Base-by-base conservation (phyloP, 345 rosid species). In the Erodium maritimum region DNA sequence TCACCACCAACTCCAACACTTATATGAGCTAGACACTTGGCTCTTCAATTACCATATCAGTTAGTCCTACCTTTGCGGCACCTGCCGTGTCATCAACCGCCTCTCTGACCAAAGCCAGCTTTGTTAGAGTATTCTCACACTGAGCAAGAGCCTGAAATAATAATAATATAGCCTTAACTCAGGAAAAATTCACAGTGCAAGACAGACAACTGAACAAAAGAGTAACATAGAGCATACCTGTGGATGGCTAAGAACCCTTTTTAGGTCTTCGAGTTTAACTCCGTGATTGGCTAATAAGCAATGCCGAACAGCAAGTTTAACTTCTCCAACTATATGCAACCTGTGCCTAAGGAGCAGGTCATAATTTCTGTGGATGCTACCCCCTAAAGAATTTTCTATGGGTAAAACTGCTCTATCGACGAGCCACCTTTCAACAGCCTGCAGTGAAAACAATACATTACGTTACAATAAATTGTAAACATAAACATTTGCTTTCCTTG, bases 321-420 rank as follows among this genome's bases (percentile, higher is more conserved):
- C 95, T 73, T 93, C 99, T 57, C 99, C 99, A 12, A 93, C 97
- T 60, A 93, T 93, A 69, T 93, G 97, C 77, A 93, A 77, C 67
- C 80, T 79, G 70, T 93, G 99, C 29, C 95, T 82, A 50, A 93
- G 86, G 67, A 93, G 75, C 46, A 93, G 95, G 67, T 93, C 97
- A 60, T 87, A 91, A 72, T 91, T 91, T 78, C 97, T 75, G 67
- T 93, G 99, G 67, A 93, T 93, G 78, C 99, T 93, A 64, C 99
- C 99, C 59, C 97, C 99, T 64, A 93, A 71, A 54, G 99, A 89
- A 77, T 93, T 93, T 80, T 93, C 99, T 53, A 93, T 86, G 0
- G 99, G 99, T 60, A 89, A 80, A 71, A 93, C 90, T 24, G 97
- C 99, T 75, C 99, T 67, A 63, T 89, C 97, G 56, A 89, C 99